Evolutionary conservation across 257 asterid genomes (phyloP), one percentile per base, ranked within the genome.

Genomic region (Nicotiana obtusifolia): DNA sequence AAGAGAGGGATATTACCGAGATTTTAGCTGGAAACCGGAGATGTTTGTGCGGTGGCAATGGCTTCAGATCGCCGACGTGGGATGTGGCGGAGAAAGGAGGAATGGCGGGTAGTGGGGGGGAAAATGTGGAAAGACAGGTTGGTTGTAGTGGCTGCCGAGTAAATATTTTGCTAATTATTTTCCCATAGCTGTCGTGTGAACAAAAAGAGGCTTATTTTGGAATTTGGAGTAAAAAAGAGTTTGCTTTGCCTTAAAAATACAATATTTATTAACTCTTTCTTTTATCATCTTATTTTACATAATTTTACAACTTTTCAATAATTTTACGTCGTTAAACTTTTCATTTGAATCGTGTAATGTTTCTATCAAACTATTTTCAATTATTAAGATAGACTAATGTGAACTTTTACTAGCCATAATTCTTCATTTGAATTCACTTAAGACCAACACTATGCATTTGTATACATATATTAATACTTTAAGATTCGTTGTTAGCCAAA

Each of bases 1-100:
- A 44, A 71, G 7, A 22, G 59, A 22, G 15, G 7, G 22, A 47
- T 10, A 24, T 47, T 73, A 47, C 79, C 41, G 61, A 73, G 79
- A 73, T 13, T 15, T 0, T 7, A 47, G 60, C 24, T 22, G 37
- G 5, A 44, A 24, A 13, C 4, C 61, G 15, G n/a, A 73, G 61
- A 22, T 10, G 79, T 1, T 49, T 8, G 17, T 26, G 80, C 85
- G 67, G 82, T 76, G 84, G 80, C 41, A 86, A 75, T 81, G 80
- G 87, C 81, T 80, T 56, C 84, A 80, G 84, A 86, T 83, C 85
- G 77, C 64, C 80, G 26, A 61, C 64, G 80, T 22, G 64, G 57
- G 57, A 52, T 49, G 20, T 59, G 64, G 80, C 17, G 86, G 49
- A 24, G 20, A 64, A 37, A 78, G 82, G 31, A 26, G 53, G 69